Base-by-base conservation (phyloP, 1,139 yeast species). In the Saccharomyces hybrid region DNA sequence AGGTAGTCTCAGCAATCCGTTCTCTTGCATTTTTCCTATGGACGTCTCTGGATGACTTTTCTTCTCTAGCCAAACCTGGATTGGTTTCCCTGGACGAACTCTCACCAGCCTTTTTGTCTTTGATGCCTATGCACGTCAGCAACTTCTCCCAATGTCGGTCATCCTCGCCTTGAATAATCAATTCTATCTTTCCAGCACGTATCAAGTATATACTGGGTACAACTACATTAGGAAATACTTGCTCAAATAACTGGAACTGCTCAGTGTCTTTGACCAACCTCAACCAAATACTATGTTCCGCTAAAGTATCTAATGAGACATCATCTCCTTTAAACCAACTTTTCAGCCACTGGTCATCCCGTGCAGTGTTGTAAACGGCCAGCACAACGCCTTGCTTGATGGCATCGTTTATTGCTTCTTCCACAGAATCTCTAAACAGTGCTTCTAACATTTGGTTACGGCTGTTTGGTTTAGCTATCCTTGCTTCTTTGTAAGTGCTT, bases 181-280 rank as follows among this genome's bases (percentile, higher is more conserved):
- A 81, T 48, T 80, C 60, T 8, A 82, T 69, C 47, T 72, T 66
- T 2, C 84, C 81, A 9, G 73, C 71, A 48, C 68, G 70, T 7
- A 84, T 74, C 52, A 81, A 72, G 67, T 73, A 79, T 57, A 79
- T 71, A 59, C 80, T 75, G 11, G 84, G 88, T 2, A 74, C 71
- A 1, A 62, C 63, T 38, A 76, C 73, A 31, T 74, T 72, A 0
- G 78, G 78, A 61, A 81, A 81, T 13, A 81, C 69, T 59, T 79
- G 81, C 48, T 75, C 71, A 61, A 85, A 83, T 59, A 72, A 73
- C 0, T 62, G 67, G 59, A 72, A 82, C 57, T 84, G 84, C 1
- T 65, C 64, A 0, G 82, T 70, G n/a, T 72, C 77, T 48, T 76
- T 73, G 1, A 68, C 55, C 42, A 84, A 66, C 59, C 74, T 73